phyloP scores from a whole-genome alignment of 768 basidiomycete species.

The Boletus rubescentipes region DNA sequence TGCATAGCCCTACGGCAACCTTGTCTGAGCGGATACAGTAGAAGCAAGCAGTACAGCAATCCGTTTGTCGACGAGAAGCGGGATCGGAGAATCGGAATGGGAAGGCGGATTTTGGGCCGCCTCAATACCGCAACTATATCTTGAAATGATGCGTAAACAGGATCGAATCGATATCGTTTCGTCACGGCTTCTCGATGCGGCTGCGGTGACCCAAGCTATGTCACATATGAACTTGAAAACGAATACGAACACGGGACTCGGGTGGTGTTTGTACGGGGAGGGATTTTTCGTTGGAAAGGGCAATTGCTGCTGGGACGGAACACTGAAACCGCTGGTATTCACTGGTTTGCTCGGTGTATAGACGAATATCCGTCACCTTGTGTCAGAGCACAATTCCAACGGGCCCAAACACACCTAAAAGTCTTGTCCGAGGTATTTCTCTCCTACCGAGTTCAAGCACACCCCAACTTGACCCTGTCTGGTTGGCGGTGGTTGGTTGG shows the following conservation, averaged over 20 bases:
- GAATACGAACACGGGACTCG: not conserved
- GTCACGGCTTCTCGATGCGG: slow-evolving; percentile 4
- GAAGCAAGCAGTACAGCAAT: not conserved
- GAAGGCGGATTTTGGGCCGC: slow-evolving; percentile 8
- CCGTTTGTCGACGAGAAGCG: slow-evolving; percentile 15
- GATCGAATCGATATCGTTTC: not conserved
- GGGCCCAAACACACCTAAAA: too few species aligned
- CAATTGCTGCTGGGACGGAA: too few species aligned
- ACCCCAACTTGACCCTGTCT: too few species aligned
- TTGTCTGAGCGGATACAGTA: not conserved
- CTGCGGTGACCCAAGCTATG: not conserved
- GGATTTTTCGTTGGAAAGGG: too few species aligned
- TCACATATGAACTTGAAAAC: too few species aligned
- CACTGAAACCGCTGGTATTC: not conserved
- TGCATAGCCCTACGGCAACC: not conserved
- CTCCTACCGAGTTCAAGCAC: too few species aligned
- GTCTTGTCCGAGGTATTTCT: not conserved
- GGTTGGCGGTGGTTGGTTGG: too few species aligned
- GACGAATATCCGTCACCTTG: not conserved
- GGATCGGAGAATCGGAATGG: slow-evolving; percentile 2
- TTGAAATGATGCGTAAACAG: not conserved
- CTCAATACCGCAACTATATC: not conserved
- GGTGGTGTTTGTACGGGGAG: not conserved
- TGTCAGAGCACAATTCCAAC: not conserved
- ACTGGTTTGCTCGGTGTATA: not conserved